Base-by-base conservation (phyloP, 2,329 filamentous ascomycete species). In the Arthrobotrys pseudoclavata region DNA sequence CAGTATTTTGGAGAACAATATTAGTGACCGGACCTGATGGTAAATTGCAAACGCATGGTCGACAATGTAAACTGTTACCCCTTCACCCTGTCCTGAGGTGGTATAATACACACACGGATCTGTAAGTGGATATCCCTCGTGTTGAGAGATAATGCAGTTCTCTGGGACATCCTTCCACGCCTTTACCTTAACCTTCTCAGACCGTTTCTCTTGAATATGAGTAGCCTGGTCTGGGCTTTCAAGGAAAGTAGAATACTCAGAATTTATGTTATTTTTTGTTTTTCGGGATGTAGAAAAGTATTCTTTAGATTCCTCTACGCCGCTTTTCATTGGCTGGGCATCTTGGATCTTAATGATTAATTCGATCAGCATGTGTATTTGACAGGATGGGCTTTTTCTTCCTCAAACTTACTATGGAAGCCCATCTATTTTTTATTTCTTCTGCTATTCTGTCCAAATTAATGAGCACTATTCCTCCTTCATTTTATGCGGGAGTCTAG, bases 51-150 rank as follows among this genome's bases (percentile, higher is more conserved):
- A 64, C 20, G n/a, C 15, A 4, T 22, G 6, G 18, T 64, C 61
- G n/a, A 64, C 9, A 24, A 64, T 29, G 29, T 64, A 64, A 24
- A 64, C 45, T 4, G 45, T 64, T 13, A 64, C 61, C 1, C 61
- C 61, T 20, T 37, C 5, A 3, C 61, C 61, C 20, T 50, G 61
- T 4, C 15, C 26, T 1, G n/a, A 2, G 13, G 48, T n/a, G 1
- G 61, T 64, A 34, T 50, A 31, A 64, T 50, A 64, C 3, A 37
- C 29, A 12, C 61, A 64, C 1, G 42, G 61, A 18, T 50, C n/a
- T 4, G 22, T 15, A 15, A 64, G 42, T 15, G 15, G 13, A 7
- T 34, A 50, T 2, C 15, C 24, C 1, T 47, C n/a, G 24, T 64
- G 24, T 24, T 64, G 24, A 24, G 61, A 64, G 5, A 64, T 13